Conservation (phyloP, 805 yeast genomes). For the Yueomyces sp. region DNA sequence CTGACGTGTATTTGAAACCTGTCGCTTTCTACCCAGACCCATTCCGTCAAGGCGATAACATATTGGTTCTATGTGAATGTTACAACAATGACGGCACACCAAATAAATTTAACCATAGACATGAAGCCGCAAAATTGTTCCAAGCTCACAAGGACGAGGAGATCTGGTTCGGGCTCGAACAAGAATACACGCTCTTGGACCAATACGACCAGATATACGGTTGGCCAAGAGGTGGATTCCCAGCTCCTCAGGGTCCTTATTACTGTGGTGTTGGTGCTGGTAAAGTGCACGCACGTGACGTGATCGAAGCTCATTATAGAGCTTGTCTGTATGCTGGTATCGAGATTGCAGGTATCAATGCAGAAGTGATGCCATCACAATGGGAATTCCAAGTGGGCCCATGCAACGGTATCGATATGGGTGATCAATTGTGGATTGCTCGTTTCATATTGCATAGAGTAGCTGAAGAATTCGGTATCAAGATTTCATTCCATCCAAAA, state of each 20-base stretch:
- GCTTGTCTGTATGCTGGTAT: slow-evolving; percentile 93
- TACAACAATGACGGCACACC: slow-evolving; percentile 99
- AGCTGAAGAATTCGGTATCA: slow-evolving; percentile 97
- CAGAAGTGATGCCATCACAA: slow-evolving; percentile 99
- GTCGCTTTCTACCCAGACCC: slow-evolving; percentile 92
- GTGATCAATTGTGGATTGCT: slow-evolving; percentile 94
- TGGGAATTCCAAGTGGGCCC: slow-evolving; percentile 99
- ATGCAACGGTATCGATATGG: slow-evolving; percentile 89
- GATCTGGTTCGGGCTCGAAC: slow-evolving; percentile 98
- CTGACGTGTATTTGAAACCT: slow-evolving; percentile 93
- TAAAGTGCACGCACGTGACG: slow-evolving; percentile 94
- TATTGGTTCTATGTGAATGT: slow-evolving; percentile 89
- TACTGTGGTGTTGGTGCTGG: slow-evolving; percentile 99
- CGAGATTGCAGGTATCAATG: slow-evolving; percentile 89
- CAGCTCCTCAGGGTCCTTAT: slow-evolving; percentile 99
- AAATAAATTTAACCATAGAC: slow-evolving; percentile 97
- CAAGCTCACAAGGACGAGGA: slow-evolving; percentile 73
- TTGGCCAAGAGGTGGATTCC: slow-evolving; percentile 99
- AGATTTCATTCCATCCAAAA: slow-evolving; percentile 98
- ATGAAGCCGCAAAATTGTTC: slow-evolving; percentile 90
- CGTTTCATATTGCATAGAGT: slow-evolving; percentile 87
- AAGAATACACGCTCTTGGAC: slow-evolving; percentile 95
- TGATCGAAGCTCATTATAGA: slow-evolving; percentile 97
- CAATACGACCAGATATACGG: slow-evolving; percentile 83
- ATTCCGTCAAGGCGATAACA: slow-evolving; percentile 95